These are phyloP conservation scores for Podospora pseudopauciseta DNA, from an alignment of 495 filamentous ascomycete genomes.

Conservation along the genomic window DNA sequence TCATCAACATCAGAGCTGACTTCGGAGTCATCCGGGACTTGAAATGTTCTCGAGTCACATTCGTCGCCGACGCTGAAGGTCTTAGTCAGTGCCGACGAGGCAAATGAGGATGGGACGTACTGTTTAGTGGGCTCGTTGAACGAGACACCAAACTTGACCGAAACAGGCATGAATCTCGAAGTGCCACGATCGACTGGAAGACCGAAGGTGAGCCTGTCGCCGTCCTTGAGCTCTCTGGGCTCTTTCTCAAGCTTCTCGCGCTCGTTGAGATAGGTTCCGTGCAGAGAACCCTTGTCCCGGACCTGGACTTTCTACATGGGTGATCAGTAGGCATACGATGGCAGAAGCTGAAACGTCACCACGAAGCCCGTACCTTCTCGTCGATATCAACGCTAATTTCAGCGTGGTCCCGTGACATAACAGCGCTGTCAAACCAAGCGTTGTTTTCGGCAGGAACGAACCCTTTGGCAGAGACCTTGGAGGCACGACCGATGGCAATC, in stretches of 20 bases:
- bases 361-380: conserved; percentile 37
- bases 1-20: conserved; percentile 18
- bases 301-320: conserved; percentile 39
- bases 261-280: conserved; percentile 50
- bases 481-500: conserved; percentile 40
- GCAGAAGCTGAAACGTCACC: conserved; percentile 8
- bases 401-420: conserved; percentile 80
- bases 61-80: neutral
- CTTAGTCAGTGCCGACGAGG: conserved; percentile 7
- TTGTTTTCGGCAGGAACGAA: conserved; percentile 49
- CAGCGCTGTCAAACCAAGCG: conserved; percentile 72
- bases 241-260: conserved; percentile 14
- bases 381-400: conserved; percentile 47
- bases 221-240: conserved; percentile 25
- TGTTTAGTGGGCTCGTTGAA: neutral
- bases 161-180: conserved; percentile 40
- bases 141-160: conserved; percentile 24
- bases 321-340: conserved; percentile 14
- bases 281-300: conserved; percentile 52
- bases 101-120: neutral
- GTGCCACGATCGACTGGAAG: conserved; percentile 40
- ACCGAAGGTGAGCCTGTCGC: conserved; percentile 47
- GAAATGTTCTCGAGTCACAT: conserved; percentile 20
- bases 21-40: conserved; percentile 31
- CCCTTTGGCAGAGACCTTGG: conserved; percentile 39